Conservation (phyloP, 768 basidiomycete genomes). For the Suillus paluster region DNA sequence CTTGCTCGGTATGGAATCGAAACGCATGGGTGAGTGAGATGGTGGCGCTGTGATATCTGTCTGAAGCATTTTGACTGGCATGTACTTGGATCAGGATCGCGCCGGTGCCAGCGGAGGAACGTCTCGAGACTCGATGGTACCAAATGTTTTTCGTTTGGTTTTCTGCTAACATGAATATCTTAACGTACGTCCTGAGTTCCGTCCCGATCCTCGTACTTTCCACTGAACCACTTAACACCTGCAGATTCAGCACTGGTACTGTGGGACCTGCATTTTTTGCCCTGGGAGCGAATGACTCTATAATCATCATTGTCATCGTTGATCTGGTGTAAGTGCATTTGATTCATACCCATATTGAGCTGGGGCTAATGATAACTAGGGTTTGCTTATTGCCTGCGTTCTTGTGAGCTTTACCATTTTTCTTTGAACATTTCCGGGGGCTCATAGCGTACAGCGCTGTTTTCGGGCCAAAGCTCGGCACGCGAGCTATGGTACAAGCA, state of each 20-base stretch:
- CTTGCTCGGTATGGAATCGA: conserved; percentile 43
- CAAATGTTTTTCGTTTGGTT: conserved; percentile 57
- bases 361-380: conserved; percentile 19
- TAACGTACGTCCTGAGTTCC: conserved; percentile 36
- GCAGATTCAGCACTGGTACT: conserved; percentile 52
- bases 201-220: neutral
- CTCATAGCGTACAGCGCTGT: conserved; percentile 39
- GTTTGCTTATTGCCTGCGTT: conserved; percentile 40
- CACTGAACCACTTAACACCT: neutral
- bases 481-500: conserved; percentile 59
- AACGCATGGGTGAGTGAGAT: conserved; percentile 43
- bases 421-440: neutral
- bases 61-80: neutral
- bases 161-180: conserved; percentile 48
- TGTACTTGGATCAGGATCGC: conserved; percentile 35
- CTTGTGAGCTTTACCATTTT: conserved; percentile 32
- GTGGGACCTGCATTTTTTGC: conserved; percentile 55
- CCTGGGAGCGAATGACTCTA: conserved; percentile 48
- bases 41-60: neutral
- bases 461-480: conserved; percentile 58
- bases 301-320: conserved; percentile 45
- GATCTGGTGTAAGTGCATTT: conserved; percentile 45
- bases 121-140: conserved; percentile 45
- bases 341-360: neutral
- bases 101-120: conserved; percentile 40